Base-by-base conservation (phyloP, 306 rosid species). In the Cucurbita pepo region DNA sequence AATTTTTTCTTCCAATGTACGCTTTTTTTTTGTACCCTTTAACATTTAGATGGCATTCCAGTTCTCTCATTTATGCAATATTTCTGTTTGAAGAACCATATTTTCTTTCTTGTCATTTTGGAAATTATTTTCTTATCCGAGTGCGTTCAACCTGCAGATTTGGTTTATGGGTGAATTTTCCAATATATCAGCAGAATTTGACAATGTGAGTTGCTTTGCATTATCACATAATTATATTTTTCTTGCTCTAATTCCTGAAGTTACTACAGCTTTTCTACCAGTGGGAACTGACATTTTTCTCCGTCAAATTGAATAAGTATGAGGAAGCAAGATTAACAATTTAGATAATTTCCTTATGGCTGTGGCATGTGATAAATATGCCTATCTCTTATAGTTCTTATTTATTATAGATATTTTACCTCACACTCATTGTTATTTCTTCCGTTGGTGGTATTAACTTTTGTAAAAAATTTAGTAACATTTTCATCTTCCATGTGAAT, bases 131-230 rank as follows among this genome's bases (percentile, higher is more conserved):
- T 11, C 61, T 61, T 2, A 59, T 34, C 69, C 2, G 47, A 61
- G 69, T 61, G 69, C 56, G 19, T 61, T 37, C 9, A 14, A 75
- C 83, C 16, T 88, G 83, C 77, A 93, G 97, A 96, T 93, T 82
- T 85, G 96, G 87, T 90, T 88, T 78, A 93, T 93, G 98, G 97
- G 98, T 6, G 81, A 85, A 78, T 86, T 87, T 75, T 87, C 94
- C 76, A 96, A 90, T 83, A 86, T 90, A 60, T 90, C 97, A 22
- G 86, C 79, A 6, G 90, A 90, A 82, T 93, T 93, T 44, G 94
- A 93, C 79, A 85, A 82, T 69, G 98, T 90, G 86, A 84, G 97
- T 82, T 43, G 44, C 57, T 66, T 71, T 43, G 16, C 38, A 77
- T 36, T 43, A 72, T 67, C 69, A 50, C 41, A 14, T 56, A 21